phyloP scores from a whole-genome alignment of 1,139 yeast genomes.

The Blastobotrys arbuscula region DNA sequence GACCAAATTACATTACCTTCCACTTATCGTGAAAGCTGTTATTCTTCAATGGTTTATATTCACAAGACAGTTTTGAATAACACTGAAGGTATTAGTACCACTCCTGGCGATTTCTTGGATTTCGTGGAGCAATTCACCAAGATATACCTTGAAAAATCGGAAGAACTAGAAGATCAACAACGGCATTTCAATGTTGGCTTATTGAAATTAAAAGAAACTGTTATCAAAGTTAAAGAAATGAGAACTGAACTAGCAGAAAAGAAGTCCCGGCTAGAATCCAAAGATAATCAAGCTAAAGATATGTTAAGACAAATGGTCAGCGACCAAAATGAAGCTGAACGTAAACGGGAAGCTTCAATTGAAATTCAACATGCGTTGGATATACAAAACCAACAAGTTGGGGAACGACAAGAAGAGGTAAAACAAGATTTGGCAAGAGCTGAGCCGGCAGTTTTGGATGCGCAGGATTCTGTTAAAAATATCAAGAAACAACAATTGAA shows the following conservation, averaged over 20 bases:
- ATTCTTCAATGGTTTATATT: constrained; percentile 44
- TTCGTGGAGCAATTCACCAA: constrained; percentile 46
- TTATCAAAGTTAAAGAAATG: constrained; percentile 61
- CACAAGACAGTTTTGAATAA: constrained; percentile 34
- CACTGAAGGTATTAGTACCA: constrained; percentile 16
- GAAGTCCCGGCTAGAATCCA: constrained; percentile 43
- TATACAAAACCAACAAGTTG: constrained; percentile 59
- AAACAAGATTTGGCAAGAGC: constrained; percentile 62
- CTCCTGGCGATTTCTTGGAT: constrained; percentile 56
- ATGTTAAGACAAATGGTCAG: constrained; percentile 74
- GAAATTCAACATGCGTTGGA: constrained; percentile 67
- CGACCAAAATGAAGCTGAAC: constrained; percentile 89
- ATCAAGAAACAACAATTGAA: constrained; percentile 90
- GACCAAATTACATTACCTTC: constrained; percentile 17
- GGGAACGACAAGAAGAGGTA: constrained; percentile 51
- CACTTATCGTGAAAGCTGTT: constrained; percentile 44
- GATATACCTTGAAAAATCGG: constrained; percentile 42
- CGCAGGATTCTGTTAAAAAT: constrained; percentile 80
- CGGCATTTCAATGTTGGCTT: constrained; percentile 70
- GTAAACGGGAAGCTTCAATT: constrained; percentile 80
- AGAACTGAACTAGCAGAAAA: constrained; percentile 52
- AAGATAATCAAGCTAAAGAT: constrained; percentile 62
- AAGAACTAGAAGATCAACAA: constrained; percentile 58
- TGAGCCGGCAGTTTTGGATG: constrained; percentile 81
- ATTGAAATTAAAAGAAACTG: constrained; percentile 72